Evolutionary conservation across 2,329 filamentous ascomycete genomes (phyloP).

Genomic region (Phialocephala subalpina): DNA sequence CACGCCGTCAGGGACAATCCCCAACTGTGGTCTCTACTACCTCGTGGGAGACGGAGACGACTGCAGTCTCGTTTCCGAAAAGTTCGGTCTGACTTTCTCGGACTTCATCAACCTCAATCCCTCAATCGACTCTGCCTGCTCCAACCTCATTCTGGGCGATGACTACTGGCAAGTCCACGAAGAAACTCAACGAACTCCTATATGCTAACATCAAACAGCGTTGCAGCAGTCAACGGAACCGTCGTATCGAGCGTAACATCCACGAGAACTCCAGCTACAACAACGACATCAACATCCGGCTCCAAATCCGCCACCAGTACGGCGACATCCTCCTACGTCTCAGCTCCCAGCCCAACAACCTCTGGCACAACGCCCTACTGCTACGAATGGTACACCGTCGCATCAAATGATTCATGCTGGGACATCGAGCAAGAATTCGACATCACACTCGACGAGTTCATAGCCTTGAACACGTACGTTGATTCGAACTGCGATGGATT

Average conservation of each 20-base stretch:
- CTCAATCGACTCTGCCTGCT: neutral
- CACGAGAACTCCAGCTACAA: neutral
- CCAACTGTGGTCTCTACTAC: constrained; percentile 15
- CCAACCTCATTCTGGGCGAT: neutral
- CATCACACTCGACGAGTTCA: neutral
- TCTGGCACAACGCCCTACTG: neutral
- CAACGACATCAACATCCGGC: neutral
- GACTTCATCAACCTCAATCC: neutral
- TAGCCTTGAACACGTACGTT: neutral
- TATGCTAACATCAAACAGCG: neutral
- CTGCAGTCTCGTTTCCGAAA: constrained; percentile 2
- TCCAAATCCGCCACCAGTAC: neutral
- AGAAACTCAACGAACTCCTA: neutral
- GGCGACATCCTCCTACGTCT: neutral
- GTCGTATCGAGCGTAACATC: neutral
- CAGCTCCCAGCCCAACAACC: neutral
- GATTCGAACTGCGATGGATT: neutral
- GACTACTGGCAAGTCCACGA: neutral
- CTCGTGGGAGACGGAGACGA: constrained; percentile 8
- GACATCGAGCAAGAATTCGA: neutral
- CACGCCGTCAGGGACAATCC: constrained; percentile 17
- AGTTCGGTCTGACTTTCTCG: neutral
- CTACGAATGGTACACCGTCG: constrained; percentile 3
- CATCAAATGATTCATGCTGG: neutral
- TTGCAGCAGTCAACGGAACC: constrained; percentile 1